Base-by-base conservation (phyloP, 139 green algal species). In the Dunaliella primolecta region DNA sequence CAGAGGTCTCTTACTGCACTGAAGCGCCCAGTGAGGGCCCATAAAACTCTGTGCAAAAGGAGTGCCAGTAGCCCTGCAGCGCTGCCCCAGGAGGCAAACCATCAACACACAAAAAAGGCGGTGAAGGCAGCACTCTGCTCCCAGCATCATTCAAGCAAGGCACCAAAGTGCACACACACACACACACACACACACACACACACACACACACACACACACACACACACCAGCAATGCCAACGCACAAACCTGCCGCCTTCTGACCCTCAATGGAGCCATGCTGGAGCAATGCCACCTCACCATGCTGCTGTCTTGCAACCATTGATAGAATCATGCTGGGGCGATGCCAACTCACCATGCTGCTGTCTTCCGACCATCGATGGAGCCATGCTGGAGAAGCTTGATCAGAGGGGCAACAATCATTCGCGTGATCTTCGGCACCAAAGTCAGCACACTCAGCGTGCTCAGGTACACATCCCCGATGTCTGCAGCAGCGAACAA, bases 341-440 rank as follows among this genome's bases (percentile, higher is more conserved):
- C 29, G 46, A n/a, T n/a, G n/a, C n/a, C n/a, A 32, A 36, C 75
- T 27, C 75, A 80, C 75, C 75, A 80, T 36, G 75, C 75, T 37
- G 75, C 75, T 11, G 75, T 33, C 30, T 80, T 80, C n/a, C 36
- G 75, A 2, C n/a, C 75, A 36, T 80, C 75, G 11, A 32, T 33
- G n/a, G 29, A 38, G 1, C 75, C 75, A 2, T 80, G n/a, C 75
- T 80, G n/a, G 29, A 80, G 75, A 29, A 80, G 30, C n/a, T 80
- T 80, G 75, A 80, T 1, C 27, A 80, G 2, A 80, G 75, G 33
- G 30, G n/a, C n/a, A 23, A 80, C 11, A 11, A 36, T 33, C 32
- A 32, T 33, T 29, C 75, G 75, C 2, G 75, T 33, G 33, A 80
- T 80, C 75, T 80, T 80, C 29, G 75, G 75, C 75, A 80, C 75